A percentile compares a stretch with the other conserved stretches of the same genome.
Conservation (phyloP, 768 basidiomycete genomes). For the Leccinellum rugosiceps region DNA sequence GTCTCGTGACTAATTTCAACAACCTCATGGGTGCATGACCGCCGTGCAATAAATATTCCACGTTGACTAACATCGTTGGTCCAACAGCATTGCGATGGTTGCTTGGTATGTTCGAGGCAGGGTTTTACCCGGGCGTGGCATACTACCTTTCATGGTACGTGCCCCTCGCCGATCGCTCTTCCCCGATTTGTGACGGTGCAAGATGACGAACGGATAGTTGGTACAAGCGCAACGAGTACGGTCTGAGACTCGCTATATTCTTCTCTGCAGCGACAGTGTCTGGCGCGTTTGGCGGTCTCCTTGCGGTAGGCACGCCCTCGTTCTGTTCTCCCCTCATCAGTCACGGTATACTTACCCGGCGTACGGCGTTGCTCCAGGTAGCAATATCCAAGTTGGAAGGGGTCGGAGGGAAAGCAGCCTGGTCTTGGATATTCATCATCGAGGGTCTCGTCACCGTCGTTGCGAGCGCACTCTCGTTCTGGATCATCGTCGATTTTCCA, state of each 20-base stretch:
- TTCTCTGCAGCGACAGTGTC: constrained; percentile 78
- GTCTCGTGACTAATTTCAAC: constrained; percentile 63
- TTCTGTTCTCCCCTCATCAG: neutral
- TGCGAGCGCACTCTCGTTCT: constrained; percentile 63
- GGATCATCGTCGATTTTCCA: constrained; percentile 80
- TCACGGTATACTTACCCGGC: constrained; percentile 5
- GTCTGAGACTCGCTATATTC: constrained; percentile 60
- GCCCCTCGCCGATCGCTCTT: neutral
- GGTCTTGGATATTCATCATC: constrained; percentile 76
- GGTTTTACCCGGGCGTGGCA: constrained; percentile 44
- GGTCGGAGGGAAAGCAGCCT: constrained; percentile 59
- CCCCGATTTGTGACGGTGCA: constrained; percentile 38
- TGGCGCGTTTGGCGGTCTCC: constrained; percentile 75
- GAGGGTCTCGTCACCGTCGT: constrained; percentile 67
- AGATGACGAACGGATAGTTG: constrained; percentile 33
- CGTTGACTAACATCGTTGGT: neutral
- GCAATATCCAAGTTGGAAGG: constrained; percentile 73
- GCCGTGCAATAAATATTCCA: neutral
- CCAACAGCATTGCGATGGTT: constrained; percentile 63
- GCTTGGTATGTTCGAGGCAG: constrained; percentile 67
- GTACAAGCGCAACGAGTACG: constrained; percentile 74
- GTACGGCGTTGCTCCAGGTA: constrained; percentile 26
- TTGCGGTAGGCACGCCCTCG: constrained; percentile 47
- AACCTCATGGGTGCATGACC: constrained; percentile 57
- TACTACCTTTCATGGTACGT: constrained; percentile 71